Evolutionary conservation across 305 asterid species (phyloP).

Genomic region (Solanum hybrid): DNA sequence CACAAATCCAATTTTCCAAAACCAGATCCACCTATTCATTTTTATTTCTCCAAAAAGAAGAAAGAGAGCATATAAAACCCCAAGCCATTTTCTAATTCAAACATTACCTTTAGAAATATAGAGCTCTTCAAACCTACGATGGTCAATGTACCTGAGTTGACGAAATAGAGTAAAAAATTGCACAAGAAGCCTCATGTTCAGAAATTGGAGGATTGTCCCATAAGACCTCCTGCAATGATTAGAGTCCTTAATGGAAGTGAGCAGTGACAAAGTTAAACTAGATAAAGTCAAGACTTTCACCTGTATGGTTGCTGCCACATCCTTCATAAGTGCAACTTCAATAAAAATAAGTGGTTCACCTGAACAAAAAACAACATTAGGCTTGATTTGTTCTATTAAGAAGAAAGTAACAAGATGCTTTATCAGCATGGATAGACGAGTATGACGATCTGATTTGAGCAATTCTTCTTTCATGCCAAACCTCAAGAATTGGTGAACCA

Average conservation of each 20-base stretch:
- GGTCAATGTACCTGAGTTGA: constrained; percentile 65
- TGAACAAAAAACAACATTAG: constrained; percentile 30
- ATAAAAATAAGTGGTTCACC: constrained; percentile 95
- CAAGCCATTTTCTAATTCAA: background rate
- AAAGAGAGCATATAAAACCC: background rate
- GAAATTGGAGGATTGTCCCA: constrained; percentile 89
- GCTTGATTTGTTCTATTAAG: background rate
- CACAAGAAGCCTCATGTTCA: constrained; percentile 81
- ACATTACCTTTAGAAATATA: background rate
- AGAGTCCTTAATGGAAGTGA: background rate
- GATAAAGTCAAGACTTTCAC: constrained; percentile 23
- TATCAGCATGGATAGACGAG: background rate
- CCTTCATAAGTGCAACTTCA: constrained; percentile 90
- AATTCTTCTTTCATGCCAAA: background rate
- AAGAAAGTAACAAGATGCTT: background rate
- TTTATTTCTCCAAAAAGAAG: background rate
- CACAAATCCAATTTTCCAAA: background rate
- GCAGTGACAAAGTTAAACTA: background rate
- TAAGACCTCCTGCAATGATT: constrained; percentile 64
- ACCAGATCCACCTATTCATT: background rate
- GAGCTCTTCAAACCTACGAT: background rate
- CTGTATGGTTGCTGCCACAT: constrained; percentile 76
- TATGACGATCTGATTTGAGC: background rate
- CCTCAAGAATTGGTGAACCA: background rate
- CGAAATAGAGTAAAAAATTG: constrained; percentile 89